A percentile compares a stretch with the other conserved stretches of the same genome.
phyloP scores from a whole-genome alignment of 1,284 basidiomycete species.

The Heterobasidion annosum region DNA sequence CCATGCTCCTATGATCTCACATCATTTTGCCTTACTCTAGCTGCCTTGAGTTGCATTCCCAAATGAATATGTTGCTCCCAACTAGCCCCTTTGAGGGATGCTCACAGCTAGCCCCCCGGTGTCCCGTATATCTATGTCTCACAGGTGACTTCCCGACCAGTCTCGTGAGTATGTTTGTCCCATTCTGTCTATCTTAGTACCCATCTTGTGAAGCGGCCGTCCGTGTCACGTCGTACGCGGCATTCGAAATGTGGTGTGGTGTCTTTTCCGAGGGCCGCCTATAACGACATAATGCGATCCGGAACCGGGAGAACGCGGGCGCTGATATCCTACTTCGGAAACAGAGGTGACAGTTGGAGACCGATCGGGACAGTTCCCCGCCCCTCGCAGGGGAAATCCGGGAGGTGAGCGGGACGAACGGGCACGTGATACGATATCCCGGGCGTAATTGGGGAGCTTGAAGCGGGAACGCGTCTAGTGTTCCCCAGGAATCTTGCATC shows the following conservation, averaged over 20 bases:
- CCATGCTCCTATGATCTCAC: too few species aligned
- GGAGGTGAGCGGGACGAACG: not conserved
- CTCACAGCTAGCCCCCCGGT: not conserved
- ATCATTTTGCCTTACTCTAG: too few species aligned
- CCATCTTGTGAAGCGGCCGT: not conserved
- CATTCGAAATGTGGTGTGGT: not conserved
- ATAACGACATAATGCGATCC: not conserved
- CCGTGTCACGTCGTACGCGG: not conserved
- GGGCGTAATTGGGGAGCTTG: not conserved
- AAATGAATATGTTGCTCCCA: not conserved
- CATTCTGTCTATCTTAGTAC: not conserved
- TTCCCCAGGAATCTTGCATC: not conserved
- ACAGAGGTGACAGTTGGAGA: not conserved
- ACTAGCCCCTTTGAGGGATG: not conserved
- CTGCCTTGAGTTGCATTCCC: not conserved
- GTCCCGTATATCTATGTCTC: not conserved
- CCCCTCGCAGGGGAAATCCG: not conserved
- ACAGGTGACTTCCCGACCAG: not conserved
- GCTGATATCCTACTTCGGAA: not conserved
- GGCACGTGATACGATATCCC: not conserved
- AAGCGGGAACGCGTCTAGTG: not conserved
- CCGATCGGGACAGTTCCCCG: not conserved
- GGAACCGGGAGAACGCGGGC: not conserved
- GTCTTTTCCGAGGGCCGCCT: not conserved
- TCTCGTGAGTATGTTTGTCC: not conserved